Conservation (phyloP, 2,329 filamentous ascomycete species). For the Xylaria sp. region DNA sequence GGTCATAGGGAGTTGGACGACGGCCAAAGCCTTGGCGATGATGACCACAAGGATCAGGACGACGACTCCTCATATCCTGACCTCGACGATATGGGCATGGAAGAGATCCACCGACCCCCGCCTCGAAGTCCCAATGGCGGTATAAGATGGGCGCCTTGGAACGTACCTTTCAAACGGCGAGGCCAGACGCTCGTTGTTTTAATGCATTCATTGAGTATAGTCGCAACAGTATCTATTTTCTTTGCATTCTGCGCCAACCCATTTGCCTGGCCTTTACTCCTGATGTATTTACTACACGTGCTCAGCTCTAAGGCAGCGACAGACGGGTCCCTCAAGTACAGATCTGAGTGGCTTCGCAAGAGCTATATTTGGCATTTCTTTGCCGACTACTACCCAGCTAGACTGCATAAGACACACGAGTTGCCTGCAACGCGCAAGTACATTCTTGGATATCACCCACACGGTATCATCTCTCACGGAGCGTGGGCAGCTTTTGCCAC, state of each 20-base stretch:
- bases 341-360: slow-evolving; percentile 78
- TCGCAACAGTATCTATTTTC: slow-evolving; percentile 79
- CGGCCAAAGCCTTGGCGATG: slow-evolving; percentile 17
- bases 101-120: slow-evolving; percentile 45
- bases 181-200: slow-evolving; percentile 83
- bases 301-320: slow-evolving; percentile 81
- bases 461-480: slow-evolving; percentile 97
- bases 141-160: slow-evolving; percentile 86
- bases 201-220: slow-evolving; percentile 77
- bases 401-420: slow-evolving; percentile 83
- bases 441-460: slow-evolving; percentile 96
- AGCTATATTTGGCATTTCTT: slow-evolving; percentile 87
- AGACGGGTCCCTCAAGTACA: slow-evolving; percentile 78
- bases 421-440: slow-evolving; percentile 88
- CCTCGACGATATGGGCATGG: slow-evolving; percentile 49
- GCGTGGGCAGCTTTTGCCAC: slow-evolving; percentile 92
- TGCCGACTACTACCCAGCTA: slow-evolving; percentile 90
- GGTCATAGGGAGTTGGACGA: neutral
- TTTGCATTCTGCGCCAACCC: slow-evolving; percentile 93
- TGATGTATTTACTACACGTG: slow-evolving; percentile 84
- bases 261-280: slow-evolving; percentile 83
- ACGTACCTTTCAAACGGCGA: slow-evolving; percentile 76
- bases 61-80: slow-evolving; percentile 51
- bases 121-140: slow-evolving; percentile 53
- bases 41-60: slow-evolving; percentile 37